Evolutionary conservation across 306 rosid genomes (phyloP), one percentile per base, ranked within the genome.

Genomic region (Begonia loranthoides): DNA sequence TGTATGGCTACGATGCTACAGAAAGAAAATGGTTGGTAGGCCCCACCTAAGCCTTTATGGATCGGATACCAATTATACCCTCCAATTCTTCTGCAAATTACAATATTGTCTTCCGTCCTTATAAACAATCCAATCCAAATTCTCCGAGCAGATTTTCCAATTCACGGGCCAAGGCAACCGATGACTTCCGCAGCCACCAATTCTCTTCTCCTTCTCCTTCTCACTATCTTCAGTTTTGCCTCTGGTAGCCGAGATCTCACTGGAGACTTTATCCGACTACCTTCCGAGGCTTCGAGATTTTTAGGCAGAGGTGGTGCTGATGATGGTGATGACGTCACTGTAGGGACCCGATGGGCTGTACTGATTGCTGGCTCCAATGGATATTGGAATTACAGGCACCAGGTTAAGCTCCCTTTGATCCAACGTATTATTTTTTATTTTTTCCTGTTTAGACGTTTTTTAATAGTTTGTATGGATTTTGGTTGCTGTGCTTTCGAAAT

Each of bases 341-440:
- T 50, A 19, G 99, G 86, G 17, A 92, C 94, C n/a, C 61, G 74
- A 55, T 92, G 99, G 99, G 99, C 99, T 11, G 68, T 92, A 56
- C 66, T 92, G 54, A 61, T 92, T 24, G 96, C 96, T 48, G 99
- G 99, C 55, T 92, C 99, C 4, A 80, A 44, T 51, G 96, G 96
- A n/a, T 92, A 80, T 68, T 78, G 88, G 96, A 92, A 92, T 62
- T 92, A 92, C 72, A 79, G 96, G 52, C 96, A 92, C 43, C 99
- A 86, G 94, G 99, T 82, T 15, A 0, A 1, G 40, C 41, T 45
- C 13, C 10, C 5, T 0, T 57, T 22, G 53, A 15, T 57, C 6
- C 33, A 43, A 2, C 16, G 43, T 68, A 51, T 17, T 13, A 9
- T 10, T 12, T 3, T 4, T 45, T 13, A 43, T 9, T 13, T 2